These are phyloP conservation scores for Sugiyamaella pinicola DNA, from an alignment of 1,139 yeast species.

Conservation along the genomic window DNA sequence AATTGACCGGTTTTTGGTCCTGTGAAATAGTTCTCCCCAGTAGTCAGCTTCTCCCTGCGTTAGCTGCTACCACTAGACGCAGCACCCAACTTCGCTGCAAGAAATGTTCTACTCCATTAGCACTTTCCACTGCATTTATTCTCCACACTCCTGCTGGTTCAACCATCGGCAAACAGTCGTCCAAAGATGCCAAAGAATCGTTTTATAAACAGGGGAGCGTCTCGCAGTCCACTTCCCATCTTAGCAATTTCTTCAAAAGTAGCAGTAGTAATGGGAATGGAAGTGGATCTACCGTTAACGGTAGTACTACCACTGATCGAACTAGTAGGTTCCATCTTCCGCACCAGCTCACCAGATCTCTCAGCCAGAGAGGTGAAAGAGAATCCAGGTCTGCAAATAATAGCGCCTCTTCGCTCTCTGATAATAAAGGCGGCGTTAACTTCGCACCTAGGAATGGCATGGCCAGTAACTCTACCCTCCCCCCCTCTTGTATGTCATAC, in stretches of 20 bases:
- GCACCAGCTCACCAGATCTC: conserved; percentile 13
- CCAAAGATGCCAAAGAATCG: conserved; percentile 7
- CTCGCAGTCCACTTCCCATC: conserved; percentile 15
- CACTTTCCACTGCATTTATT: conserved; percentile 34
- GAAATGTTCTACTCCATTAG: conserved; percentile 40
- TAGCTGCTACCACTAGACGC: conserved; percentile 20
- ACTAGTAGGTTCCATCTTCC: conserved; percentile 12
- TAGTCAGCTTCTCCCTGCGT: conserved; percentile 16
- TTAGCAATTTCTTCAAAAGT: conserved; percentile 11
- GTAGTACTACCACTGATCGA: conserved; percentile 33
- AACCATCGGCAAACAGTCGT: conserved; percentile 4
- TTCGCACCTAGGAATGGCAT: conserved; percentile 36
- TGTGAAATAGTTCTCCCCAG: conserved; percentile 22
- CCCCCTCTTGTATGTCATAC: conserved; percentile 83
- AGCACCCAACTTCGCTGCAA: conserved; percentile 38
- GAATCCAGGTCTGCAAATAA: conserved; percentile 3
- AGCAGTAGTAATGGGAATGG: conserved; percentile 13
- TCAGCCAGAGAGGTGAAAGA: conserved; percentile 8
- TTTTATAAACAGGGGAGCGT: conserved; percentile 15
- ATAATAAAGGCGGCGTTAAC: conserved; percentile 6
- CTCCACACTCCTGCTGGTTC: conserved; percentile 31
- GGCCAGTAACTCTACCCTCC: conserved; percentile 50
- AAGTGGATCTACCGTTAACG: conserved; percentile 32
- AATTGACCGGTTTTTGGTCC: conserved; percentile 22
- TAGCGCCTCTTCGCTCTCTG: conserved; percentile 3